phyloP scores from a whole-genome alignment of 1,139 yeast genomes.

The Pichia sp. region DNA sequence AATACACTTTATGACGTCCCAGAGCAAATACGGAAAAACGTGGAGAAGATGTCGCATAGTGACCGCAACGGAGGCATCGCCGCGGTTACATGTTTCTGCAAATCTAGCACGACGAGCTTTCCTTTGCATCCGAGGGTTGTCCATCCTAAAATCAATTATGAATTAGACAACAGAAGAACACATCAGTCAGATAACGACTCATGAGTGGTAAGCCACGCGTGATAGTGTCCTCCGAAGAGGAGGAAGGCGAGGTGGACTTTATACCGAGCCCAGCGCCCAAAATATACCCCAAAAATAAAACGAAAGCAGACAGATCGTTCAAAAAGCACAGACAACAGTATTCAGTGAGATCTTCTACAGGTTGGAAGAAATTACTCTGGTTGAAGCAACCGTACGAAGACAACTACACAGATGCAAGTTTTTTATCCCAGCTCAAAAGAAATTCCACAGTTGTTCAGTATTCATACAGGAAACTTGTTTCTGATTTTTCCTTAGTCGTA shows the following conservation, averaged over 20 bases:
- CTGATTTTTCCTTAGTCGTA: constrained; percentile 67
- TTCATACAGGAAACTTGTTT: constrained; percentile 56
- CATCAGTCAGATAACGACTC: not conserved
- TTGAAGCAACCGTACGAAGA: constrained; percentile 85
- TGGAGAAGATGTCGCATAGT: not conserved
- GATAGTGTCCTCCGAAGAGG: constrained; percentile 7
- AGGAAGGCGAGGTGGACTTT: constrained; percentile 2
- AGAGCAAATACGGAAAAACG: not conserved
- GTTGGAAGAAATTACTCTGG: constrained; percentile 87
- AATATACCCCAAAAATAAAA: not conserved
- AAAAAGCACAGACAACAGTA: not conserved
- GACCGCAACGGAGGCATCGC: not conserved
- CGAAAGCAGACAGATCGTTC: not conserved
- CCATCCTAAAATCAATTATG: not conserved
- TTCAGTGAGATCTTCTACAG: constrained; percentile 3
- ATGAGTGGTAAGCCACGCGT: not conserved
- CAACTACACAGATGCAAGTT: constrained; percentile 79
- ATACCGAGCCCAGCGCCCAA: not conserved
- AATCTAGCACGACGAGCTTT: not conserved
- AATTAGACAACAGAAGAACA: not conserved
- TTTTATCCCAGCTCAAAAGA: constrained; percentile 71
- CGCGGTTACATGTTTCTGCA: not conserved
- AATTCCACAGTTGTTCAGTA: constrained; percentile 72
- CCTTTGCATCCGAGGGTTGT: no score
- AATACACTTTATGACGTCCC: not conserved